Evolutionary conservation across 164 flowering plant genomes (phyloP).

Genomic region (Berberis thunbergii): DNA sequence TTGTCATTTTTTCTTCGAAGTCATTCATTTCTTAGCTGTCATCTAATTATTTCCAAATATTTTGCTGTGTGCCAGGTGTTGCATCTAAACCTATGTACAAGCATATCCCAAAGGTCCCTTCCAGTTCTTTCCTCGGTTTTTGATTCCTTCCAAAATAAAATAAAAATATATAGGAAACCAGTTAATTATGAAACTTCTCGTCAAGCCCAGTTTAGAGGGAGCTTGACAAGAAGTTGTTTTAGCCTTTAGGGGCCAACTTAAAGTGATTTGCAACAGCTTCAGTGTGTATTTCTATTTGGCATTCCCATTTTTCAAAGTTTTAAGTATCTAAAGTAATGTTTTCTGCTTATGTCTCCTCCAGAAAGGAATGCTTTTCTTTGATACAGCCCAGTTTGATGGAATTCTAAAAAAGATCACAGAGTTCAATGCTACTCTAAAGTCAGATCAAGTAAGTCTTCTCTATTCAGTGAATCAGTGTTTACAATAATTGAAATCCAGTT

Average conservation of each 20-base stretch:
- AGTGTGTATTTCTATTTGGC: neutral
- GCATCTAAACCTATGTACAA: slow-evolving; percentile 57
- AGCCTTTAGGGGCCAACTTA: no score
- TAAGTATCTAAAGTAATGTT: neutral
- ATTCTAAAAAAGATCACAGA: slow-evolving; percentile 83
- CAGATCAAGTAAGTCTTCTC: slow-evolving; percentile 44
- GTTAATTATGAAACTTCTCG: no score
- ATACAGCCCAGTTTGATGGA: slow-evolving; percentile 88
- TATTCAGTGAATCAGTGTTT: neutral
- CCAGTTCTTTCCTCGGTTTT: neutral
- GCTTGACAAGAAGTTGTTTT: no score
- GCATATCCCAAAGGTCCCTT: slow-evolving; percentile 91
- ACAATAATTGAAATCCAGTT: neutral
- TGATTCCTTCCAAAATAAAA: neutral
- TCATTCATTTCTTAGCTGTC: neutral
- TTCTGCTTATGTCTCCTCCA: slow-evolving; percentile 21
- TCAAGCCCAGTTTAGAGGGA: no score
- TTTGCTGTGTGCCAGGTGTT: slow-evolving; percentile 23
- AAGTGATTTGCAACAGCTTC: no score
- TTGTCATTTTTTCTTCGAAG: no score
- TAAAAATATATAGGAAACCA: neutral
- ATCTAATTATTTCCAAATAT: neutral
- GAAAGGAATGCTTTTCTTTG: slow-evolving; percentile 96
- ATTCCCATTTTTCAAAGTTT: neutral
- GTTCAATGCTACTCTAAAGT: slow-evolving; percentile 53